These are phyloP conservation scores for Ustulina deusta DNA, from an alignment of 2,329 filamentous ascomycete genomes.

Conservation along the genomic window DNA sequence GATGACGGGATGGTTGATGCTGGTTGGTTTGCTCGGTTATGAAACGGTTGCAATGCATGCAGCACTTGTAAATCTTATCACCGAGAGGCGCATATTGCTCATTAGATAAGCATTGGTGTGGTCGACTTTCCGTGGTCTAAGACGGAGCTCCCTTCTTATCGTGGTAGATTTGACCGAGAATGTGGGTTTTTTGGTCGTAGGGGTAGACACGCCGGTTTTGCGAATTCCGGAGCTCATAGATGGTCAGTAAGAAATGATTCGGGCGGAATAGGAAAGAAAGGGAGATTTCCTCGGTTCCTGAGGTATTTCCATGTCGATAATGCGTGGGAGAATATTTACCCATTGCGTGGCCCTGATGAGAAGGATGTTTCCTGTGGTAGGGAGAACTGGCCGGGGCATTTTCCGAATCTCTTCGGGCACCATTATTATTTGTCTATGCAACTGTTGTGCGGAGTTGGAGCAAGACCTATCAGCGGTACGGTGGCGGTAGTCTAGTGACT, in stretches of 20 bases:
- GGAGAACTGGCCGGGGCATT: not conserved
- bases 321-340: too few relatives aligned
- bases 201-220: not conserved
- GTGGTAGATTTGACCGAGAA: not conserved
- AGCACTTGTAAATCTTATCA: not conserved
- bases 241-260: not conserved
- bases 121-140: not conserved
- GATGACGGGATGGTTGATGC: not conserved
- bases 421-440: not conserved
- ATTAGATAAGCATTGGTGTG: conserved; percentile 2
- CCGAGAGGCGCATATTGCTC: conserved; percentile 12
- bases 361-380: not conserved
- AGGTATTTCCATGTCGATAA: not conserved
- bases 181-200: not conserved
- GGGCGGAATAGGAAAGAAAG: not conserved
- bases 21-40: not conserved
- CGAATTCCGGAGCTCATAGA: not conserved
- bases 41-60: conserved; percentile 9
- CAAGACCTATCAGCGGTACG: not conserved
- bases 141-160: not conserved
- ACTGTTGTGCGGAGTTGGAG: not conserved
- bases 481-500: not conserved
- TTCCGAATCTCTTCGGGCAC: not conserved
- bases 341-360: too few relatives aligned
- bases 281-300: not conserved